Percentiles rank a stretch among this genome's conserved stretches.
These are phyloP conservation scores for Pueraria montana DNA, from an alignment of 306 rosid species.

Conservation along the genomic window DNA sequence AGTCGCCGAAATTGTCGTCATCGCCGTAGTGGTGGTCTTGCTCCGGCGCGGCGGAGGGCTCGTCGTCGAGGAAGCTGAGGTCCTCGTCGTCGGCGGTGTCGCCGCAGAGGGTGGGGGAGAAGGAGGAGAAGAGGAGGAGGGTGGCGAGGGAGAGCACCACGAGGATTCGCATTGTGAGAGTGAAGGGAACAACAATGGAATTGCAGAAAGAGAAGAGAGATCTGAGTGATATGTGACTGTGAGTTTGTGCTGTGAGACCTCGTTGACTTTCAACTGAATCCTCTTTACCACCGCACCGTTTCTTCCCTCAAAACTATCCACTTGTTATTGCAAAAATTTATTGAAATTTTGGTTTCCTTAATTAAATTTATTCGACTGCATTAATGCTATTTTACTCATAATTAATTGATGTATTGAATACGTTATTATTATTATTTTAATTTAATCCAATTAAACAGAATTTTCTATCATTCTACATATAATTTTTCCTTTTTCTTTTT, in stretches of 20 bases:
- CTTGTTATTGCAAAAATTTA: no score
- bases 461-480: no score
- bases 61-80: slow-evolving; percentile 89
- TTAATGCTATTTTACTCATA: no score
- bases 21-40: slow-evolving; percentile 52
- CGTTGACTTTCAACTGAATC: slow-evolving; percentile 39
- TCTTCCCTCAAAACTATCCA: no score
- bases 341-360: no score
- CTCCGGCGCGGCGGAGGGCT: slow-evolving; percentile 27
- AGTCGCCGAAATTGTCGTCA: slow-evolving; percentile 63
- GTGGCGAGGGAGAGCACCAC: slow-evolving; percentile 62
- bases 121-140: slow-evolving; percentile 76
- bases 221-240: slow-evolving; percentile 7
- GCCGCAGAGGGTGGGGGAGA: slow-evolving; percentile 57
- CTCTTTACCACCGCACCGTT: no score
- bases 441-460: no score
- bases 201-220: slow-evolving; percentile 6
- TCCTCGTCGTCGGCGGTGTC: slow-evolving; percentile 64
- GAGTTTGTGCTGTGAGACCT: background rate
- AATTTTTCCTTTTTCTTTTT: no score
- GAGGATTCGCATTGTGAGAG: slow-evolving; percentile 65
- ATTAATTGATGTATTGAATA: no score
- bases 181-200: background rate
- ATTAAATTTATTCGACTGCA: no score
- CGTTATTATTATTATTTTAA: no score